Conservation (phyloP, 2,329 filamentous ascomycete genomes). For the Pyrenophora seminiperda region DNA sequence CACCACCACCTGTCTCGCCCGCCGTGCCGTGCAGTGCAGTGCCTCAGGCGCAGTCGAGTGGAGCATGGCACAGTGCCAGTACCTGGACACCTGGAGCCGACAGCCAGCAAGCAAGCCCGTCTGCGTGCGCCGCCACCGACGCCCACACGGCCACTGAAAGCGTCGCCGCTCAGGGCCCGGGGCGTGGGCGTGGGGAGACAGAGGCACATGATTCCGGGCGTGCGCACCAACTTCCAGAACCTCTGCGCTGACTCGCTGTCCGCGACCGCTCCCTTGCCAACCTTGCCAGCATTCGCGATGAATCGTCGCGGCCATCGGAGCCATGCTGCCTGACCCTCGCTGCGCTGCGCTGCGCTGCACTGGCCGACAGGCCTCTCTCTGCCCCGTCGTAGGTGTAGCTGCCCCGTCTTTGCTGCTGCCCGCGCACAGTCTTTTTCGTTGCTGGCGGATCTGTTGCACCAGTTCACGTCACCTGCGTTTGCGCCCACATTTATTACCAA, state of each 20-base stretch:
- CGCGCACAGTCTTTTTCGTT: neutral
- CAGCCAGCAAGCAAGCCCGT: too few species aligned
- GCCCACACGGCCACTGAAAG: constrained; percentile 10
- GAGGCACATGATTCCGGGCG: constrained; percentile 39
- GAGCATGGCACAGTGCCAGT: neutral
- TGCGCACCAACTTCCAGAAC: constrained; percentile 44
- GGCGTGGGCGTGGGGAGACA: constrained; percentile 38
- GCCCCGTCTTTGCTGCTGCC: neutral
- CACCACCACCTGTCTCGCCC: neutral
- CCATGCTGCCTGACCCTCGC: constrained; percentile 1
- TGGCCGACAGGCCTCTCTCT: constrained; percentile 7
- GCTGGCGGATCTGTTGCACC: constrained; percentile 20
- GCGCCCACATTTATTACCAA: too few species aligned
- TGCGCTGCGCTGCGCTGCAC: neutral
- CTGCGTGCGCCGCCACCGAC: constrained; percentile 15
- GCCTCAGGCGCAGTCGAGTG: neutral
- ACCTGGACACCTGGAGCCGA: neutral
- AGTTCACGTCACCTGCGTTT: constrained; percentile 27
- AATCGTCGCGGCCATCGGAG: constrained; percentile 9
- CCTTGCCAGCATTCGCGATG: neutral
- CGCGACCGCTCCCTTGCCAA: constrained; percentile 9
- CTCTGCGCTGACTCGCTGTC: constrained; percentile 38
- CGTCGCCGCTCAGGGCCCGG: constrained; percentile 17
- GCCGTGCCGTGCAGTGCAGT: neutral
- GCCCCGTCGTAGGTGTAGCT: neutral